phyloP scores from a whole-genome alignment of 1,284 basidiomycete genomes.

The Rhodofomes roseus region DNA sequence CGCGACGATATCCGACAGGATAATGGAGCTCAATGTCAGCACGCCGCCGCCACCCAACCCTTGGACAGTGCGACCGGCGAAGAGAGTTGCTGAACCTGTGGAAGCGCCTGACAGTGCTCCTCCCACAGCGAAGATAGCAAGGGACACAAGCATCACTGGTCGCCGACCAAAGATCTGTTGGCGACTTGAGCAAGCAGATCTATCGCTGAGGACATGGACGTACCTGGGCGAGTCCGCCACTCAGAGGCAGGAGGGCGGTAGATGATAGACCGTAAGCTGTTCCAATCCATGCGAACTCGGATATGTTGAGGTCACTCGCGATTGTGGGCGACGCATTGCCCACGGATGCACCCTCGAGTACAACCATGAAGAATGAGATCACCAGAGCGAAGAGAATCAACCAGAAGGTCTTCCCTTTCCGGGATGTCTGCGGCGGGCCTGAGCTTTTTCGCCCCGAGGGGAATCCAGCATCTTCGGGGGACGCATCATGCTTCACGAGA shows the following conservation, averaged over 20 bases:
- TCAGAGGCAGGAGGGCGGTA: conserved; percentile 25
- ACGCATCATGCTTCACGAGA: background rate
- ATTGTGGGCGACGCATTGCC: conserved; percentile 32
- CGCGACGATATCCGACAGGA: conserved; percentile 16
- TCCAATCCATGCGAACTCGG: conserved; percentile 29
- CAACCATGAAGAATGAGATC: conserved; percentile 10
- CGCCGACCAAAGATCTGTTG: conserved; percentile 12
- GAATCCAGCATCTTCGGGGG: background rate
- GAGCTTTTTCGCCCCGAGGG: background rate
- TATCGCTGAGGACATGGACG: too few species aligned
- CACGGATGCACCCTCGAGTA: conserved; percentile 20
- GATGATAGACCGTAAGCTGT: conserved; percentile 25
- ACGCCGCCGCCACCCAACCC: conserved; percentile 48
- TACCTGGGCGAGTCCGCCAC: conserved; percentile 23
- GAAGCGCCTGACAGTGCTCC: conserved; percentile 35
- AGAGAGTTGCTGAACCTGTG: conserved; percentile 37
- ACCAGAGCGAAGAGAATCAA: conserved; percentile 11
- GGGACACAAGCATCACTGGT: conserved; percentile 5
- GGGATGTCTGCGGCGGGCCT: background rate
- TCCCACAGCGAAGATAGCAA: conserved; percentile 11
- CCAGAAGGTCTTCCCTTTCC: conserved; percentile 13
- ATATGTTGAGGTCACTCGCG: conserved; percentile 23
- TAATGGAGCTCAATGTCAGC: conserved; percentile 24
- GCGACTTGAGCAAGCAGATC: background rate
- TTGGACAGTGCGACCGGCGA: conserved; percentile 39